Percentiles rank a stretch among this genome's conserved stretches.
Evolutionary conservation across 768 basidiomycete genomes (phyloP).

Genomic region (Leccinum barrowsii): DNA sequence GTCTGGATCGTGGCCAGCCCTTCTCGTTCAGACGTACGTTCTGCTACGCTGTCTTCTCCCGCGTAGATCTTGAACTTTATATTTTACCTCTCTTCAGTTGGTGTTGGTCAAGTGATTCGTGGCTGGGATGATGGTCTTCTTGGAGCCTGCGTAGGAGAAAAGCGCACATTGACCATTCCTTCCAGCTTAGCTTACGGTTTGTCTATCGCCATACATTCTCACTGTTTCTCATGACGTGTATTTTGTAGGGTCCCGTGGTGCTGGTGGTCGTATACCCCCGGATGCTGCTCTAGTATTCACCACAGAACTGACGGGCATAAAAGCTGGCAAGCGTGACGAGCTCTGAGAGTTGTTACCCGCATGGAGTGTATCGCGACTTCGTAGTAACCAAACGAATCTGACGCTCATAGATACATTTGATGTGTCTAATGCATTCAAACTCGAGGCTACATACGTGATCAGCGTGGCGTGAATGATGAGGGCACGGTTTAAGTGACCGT

Average conservation of each 20-base stretch:
- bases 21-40: slow-evolving; percentile 73
- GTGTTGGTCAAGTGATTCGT: slow-evolving; percentile 74
- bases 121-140: slow-evolving; percentile 83
- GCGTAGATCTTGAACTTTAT: slow-evolving; percentile 1
- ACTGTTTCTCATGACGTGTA: neutral
- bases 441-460: neutral
- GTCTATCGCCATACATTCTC: slow-evolving; percentile 24
- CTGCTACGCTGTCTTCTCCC: neutral
- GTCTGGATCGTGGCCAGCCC: slow-evolving; percentile 69
- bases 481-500: slow-evolving; percentile 5
- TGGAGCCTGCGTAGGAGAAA: slow-evolving; percentile 86
- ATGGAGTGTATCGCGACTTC: neutral
- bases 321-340: slow-evolving; percentile 49
- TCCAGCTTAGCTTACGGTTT: slow-evolving; percentile 76
- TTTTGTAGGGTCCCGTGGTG: slow-evolving; percentile 63
- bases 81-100: slow-evolving; percentile 46
- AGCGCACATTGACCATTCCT: slow-evolving; percentile 87
- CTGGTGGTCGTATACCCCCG: slow-evolving; percentile 73
- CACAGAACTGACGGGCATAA: slow-evolving; percentile 72
- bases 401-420: neutral
- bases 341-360: slow-evolving; percentile 35
- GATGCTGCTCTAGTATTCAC: slow-evolving; percentile 82
- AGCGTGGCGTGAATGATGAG: neutral
- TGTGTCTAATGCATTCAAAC: neutral
- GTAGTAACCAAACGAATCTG: neutral